phyloP scores from a whole-genome alignment of 495 filamentous ascomycete genomes.

The Aspergillus egyptiacus region DNA sequence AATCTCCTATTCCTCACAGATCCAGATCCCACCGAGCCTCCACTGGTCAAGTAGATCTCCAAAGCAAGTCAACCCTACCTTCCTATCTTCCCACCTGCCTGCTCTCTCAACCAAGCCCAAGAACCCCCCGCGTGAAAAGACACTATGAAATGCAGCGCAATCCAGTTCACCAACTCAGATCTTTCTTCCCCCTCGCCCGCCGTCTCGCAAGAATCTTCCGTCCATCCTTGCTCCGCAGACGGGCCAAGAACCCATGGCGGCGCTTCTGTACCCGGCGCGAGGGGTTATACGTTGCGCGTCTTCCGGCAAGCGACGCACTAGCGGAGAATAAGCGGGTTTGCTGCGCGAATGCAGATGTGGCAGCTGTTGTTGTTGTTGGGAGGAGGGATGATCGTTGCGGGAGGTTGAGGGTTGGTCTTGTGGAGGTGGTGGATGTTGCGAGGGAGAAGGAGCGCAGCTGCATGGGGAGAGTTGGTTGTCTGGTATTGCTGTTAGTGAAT shows the following conservation, averaged over 20 bases:
- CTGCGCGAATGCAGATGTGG: constrained; percentile 22
- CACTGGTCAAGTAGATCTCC: too few relatives aligned
- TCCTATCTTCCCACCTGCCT: too few relatives aligned
- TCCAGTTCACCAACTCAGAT: constrained; percentile 55
- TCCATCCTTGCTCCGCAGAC: constrained; percentile 51
- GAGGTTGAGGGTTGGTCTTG: constrained; percentile 7
- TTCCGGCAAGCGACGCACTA: constrained; percentile 43
- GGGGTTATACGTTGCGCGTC: constrained; percentile 58
- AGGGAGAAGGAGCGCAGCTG: constrained; percentile 4
- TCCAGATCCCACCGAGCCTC: too few relatives aligned
- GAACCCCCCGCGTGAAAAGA: neutral
- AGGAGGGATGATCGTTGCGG: neutral
- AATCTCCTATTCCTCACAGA: neutral
- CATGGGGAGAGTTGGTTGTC: neutral
- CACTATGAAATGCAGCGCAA: too few relatives aligned
- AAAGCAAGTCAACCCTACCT: too few relatives aligned
- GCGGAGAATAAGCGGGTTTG: constrained; percentile 38
- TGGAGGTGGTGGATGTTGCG: neutral
- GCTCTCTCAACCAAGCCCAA: neutral
- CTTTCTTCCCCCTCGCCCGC: constrained; percentile 53
- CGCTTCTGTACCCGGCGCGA: constrained; percentile 66
- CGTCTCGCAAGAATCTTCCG: constrained; percentile 53
- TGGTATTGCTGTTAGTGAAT: too few relatives aligned
- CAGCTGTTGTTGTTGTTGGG: constrained; percentile 17
- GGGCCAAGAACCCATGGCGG: constrained; percentile 60